Evolutionary conservation across 2,329 filamentous ascomycete species (phyloP), one percentile per base, ranked within the genome.

Genomic region (Diatrype stigma): DNA sequence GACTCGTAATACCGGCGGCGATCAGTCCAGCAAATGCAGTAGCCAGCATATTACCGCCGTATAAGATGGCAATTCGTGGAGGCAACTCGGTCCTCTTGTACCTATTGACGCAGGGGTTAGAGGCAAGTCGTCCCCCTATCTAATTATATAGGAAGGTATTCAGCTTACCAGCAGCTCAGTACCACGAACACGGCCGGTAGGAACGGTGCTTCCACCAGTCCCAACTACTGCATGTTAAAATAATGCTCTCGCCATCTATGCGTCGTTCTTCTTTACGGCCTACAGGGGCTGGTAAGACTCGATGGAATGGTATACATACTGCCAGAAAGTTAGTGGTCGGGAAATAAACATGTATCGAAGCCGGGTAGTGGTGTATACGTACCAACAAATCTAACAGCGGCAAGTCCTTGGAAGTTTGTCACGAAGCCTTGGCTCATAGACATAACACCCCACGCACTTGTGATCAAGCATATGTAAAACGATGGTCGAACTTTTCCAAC

Each of bases 51-150:
- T 69, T 67, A 1, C 64, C 64, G 3, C 64, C 61, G 46, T 71
- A 71, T 16, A 70, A 59, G 30, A 70, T 64, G 30, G 67, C 65
- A 49, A 70, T 64, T 51, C 66, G 60, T 30, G 60, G 46, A 22
- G 61, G 50, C 30, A 70, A 50, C 52, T 67, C 65, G 56, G 73
- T 70, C 35, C 73, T 65, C 3, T 72, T 76, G 61, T 78, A 37
- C 34, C 34, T 37, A 6, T 17, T 16, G 12, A 14, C 34, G 12
- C 12, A 7, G 16, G n/a, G 6, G 16, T 37, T 37, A 37, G n/a
- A 30, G 26, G 6, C 26, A 30, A 30, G 26, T 30, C n/a, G n/a
- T n/a, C n/a, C 26, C 26, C 26, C 10, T 30, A 30, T n/a, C n/a
- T n/a, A 30, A 30, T 6, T 10, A 6, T 10, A 30, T 30, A 30